Percentiles rank a stretch among this genome's conserved stretches.
Evolutionary conservation across 1,284 basidiomycete genomes (phyloP).

Genomic region (Grifola frondosa): DNA sequence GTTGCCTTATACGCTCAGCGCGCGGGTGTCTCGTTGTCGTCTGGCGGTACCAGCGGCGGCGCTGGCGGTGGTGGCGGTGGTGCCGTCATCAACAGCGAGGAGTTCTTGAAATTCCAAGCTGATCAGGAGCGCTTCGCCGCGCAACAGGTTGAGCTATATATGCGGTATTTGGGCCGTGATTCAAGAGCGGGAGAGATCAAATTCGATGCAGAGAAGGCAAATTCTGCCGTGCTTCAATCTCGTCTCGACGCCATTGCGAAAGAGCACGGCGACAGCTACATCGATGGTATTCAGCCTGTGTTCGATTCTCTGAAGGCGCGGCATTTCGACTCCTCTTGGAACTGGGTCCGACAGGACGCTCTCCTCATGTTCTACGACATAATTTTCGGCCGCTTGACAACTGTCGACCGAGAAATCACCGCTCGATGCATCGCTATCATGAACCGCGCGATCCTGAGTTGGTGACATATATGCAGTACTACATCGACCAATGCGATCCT

Average conservation of each 20-base stretch:
- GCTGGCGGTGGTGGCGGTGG: conserved; percentile 68
- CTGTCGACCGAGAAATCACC: conserved; percentile 94
- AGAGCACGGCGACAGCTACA: conserved; percentile 91
- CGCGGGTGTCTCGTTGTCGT: conserved; percentile 82
- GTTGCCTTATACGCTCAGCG: conserved; percentile 85
- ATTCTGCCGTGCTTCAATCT: conserved; percentile 72
- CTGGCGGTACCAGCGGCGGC: conserved; percentile 60
- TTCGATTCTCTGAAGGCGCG: conserved; percentile 97
- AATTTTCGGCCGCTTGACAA: conserved; percentile 90
- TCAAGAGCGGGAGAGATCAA: conserved; percentile 89
- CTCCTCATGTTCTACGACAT: conserved; percentile 97
- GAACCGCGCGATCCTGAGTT: conserved; percentile 92
- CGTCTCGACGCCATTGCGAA: conserved; percentile 85
- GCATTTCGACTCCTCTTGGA: conserved; percentile 98
- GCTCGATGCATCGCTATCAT: conserved; percentile 96
- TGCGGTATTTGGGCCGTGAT: conserved; percentile 94
- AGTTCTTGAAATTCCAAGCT: conserved; percentile 94
- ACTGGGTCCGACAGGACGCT: conserved; percentile 97
- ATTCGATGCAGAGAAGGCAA: conserved; percentile 83
- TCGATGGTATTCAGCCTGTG: conserved; percentile 91
- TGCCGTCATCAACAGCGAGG: conserved; percentile 94
- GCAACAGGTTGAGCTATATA: conserved; percentile 93
- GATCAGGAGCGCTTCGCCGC: conserved; percentile 92
- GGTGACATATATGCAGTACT: conserved; percentile 93
- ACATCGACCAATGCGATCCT: conserved; percentile 84